Conservation (phyloP, 305 asterid genomes). For the Fraxinus ornus region DNA sequence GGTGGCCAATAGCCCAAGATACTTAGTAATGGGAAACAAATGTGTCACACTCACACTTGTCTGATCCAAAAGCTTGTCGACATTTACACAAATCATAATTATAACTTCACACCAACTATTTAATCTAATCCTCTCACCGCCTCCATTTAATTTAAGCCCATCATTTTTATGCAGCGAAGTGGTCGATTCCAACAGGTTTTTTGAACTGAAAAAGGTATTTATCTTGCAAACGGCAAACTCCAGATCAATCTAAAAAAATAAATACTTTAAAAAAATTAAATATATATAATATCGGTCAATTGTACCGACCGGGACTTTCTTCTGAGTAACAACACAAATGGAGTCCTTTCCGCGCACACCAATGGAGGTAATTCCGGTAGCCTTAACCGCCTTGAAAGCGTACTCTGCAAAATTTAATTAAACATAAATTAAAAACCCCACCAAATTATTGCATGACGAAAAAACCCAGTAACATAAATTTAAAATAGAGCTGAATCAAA, state of each 20-base stretch:
- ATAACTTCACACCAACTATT: not conserved
- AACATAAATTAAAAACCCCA: conserved; percentile 32
- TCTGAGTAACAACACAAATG: conserved; percentile 96
- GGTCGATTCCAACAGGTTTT: not conserved
- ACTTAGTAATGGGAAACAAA: conserved; percentile 76
- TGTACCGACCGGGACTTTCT: conserved; percentile 79
- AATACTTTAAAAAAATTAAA: not conserved
- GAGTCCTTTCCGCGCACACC: conserved; percentile 95
- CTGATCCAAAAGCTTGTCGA: conserved; percentile 87
- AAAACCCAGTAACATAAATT: not conserved
- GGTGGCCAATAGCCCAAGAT: conserved; percentile 85
- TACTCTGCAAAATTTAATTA: conserved; percentile 52
- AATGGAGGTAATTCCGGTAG: conserved; percentile 92
- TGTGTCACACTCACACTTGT: conserved; percentile 86
- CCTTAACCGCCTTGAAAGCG: conserved; percentile 97
- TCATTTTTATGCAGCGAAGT: too few relatives aligned
- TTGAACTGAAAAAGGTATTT: not conserved
- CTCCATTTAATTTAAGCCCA: not conserved
- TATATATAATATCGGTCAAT: not conserved
- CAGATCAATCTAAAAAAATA: not conserved
- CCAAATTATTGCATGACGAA: not conserved
- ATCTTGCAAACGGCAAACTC: not conserved
- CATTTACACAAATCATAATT: not conserved
- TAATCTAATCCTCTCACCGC: not conserved
- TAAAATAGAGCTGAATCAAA: not conserved